Evolutionary conservation across 2,329 filamentous ascomycete species (phyloP).

Genomic region (Tolypocladium tundrense): DNA sequence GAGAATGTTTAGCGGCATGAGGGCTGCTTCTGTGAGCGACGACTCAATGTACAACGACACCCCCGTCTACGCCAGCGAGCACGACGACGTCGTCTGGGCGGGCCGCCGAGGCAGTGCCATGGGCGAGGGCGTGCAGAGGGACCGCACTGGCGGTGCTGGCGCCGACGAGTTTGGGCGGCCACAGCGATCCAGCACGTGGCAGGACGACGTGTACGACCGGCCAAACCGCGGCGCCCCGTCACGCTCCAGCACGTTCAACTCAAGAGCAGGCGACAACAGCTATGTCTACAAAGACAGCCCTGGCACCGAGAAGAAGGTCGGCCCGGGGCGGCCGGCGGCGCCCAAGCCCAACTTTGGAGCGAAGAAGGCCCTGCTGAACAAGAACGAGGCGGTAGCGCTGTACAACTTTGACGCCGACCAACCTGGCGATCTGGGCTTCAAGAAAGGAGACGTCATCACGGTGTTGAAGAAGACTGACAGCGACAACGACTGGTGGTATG

Average conservation of each 20-base stretch:
- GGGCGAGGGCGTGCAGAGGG: constrained; percentile 48
- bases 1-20: constrained; percentile 65
- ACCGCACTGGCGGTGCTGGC: constrained; percentile 28
- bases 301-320: constrained; percentile 30
- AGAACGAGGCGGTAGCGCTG: constrained; percentile 80
- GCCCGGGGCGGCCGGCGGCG: constrained; percentile 69
- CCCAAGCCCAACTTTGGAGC: constrained; percentile 76
- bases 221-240: constrained; percentile 29
- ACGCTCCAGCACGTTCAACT: constrained; percentile 42
- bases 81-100: constrained; percentile 80
- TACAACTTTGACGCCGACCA: constrained; percentile 95
- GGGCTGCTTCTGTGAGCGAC: constrained; percentile 28
- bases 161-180: constrained; percentile 45
- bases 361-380: constrained; percentile 44
- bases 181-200: constrained; percentile 59
- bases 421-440: constrained; percentile 85
- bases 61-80: constrained; percentile 75
- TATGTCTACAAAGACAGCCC: constrained; percentile 44
- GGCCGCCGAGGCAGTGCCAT: constrained; percentile 60
- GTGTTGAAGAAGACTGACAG: constrained; percentile 91
- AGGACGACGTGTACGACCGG: constrained; percentile 64
- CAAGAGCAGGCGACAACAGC: constrained; percentile 32
- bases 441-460: constrained; percentile 94
- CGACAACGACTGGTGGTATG: constrained; percentile 88
- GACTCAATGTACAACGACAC: constrained; percentile 87